A percentile compares a stretch with the other conserved stretches of the same genome.
Conservation (phyloP, 768 basidiomycete genomes). For the Lactifluus pinguis region DNA sequence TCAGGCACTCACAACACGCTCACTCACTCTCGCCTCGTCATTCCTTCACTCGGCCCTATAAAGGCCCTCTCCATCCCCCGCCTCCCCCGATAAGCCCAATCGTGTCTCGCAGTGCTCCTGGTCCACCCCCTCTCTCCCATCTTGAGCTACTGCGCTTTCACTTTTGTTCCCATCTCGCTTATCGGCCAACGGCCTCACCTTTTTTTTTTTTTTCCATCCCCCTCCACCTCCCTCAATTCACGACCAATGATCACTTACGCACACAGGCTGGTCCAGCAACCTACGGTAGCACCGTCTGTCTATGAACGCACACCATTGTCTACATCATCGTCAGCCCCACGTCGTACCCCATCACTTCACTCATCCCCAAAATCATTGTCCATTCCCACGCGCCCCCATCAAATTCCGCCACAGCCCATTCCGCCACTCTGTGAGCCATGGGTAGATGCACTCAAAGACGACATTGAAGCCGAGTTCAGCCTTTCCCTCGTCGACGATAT, state of each 20-base stretch:
- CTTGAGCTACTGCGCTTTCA: not conserved
- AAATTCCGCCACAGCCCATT: not conserved
- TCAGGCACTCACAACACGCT: too few relatives aligned
- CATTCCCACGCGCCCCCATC: slow-evolving; percentile 12
- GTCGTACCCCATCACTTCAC: slow-evolving; percentile 8
- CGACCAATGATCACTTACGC: slow-evolving; percentile 10
- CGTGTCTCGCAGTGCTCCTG: slow-evolving; percentile 3
- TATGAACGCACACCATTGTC: slow-evolving; percentile 6
- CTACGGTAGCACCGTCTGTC: not conserved
- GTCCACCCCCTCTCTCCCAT: not conserved
- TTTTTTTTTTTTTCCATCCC: not conserved
- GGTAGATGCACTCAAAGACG: slow-evolving; percentile 16
- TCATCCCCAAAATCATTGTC: not conserved
- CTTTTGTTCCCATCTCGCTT: not conserved
- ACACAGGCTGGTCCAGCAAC: slow-evolving; percentile 15
- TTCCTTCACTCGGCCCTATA: slow-evolving; percentile 3
- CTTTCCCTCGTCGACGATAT: slow-evolving; percentile 11
- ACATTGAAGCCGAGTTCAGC: slow-evolving; percentile 13
- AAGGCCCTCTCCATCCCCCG: not conserved
- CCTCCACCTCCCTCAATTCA: not conserved
- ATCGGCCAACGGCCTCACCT: slow-evolving; percentile 4
- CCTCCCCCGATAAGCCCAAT: slow-evolving; percentile 7
- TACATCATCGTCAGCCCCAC: not conserved
- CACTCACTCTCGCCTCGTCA: not conserved
- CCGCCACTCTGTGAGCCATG: slow-evolving; percentile 5